Conservation (phyloP, 73 alveolate species). For the Stentor roeselii region DNA sequence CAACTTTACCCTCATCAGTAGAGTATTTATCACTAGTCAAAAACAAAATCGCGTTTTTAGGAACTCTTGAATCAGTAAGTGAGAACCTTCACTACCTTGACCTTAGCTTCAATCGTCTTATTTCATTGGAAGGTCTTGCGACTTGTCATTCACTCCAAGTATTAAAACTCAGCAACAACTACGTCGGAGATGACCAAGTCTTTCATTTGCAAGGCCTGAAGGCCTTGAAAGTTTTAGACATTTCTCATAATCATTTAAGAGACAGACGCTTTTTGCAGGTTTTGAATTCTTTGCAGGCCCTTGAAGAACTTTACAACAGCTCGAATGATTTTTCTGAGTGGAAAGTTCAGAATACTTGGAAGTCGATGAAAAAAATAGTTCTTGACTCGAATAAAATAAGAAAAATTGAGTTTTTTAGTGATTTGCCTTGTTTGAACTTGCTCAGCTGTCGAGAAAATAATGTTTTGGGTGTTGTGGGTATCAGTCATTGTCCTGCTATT, state of each 20-base stretch:
- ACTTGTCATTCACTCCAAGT: background rate
- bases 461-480: background rate
- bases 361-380: background rate
- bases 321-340: conserved; percentile 2
- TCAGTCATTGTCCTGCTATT: background rate
- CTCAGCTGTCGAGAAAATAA: background rate
- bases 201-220: background rate
- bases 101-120: background rate
- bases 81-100: background rate
- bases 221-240: background rate
- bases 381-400: conserved; percentile 13
- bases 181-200: conserved; percentile 30
- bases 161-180: background rate
- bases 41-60: conserved; percentile 24
- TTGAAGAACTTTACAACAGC: conserved; percentile 2
- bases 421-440: background rate
- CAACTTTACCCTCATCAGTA: background rate
- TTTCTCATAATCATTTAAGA: conserved; percentile 25
- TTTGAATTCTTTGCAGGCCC: background rate
- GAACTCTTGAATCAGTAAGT: background rate
- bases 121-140: conserved; percentile 28
- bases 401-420: background rate
- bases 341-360: background rate
- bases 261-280: background rate
- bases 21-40: background rate